These are phyloP conservation scores for Lachnellula subtilissima DNA, from an alignment of 2,329 filamentous ascomycete genomes.

Conservation along the genomic window DNA sequence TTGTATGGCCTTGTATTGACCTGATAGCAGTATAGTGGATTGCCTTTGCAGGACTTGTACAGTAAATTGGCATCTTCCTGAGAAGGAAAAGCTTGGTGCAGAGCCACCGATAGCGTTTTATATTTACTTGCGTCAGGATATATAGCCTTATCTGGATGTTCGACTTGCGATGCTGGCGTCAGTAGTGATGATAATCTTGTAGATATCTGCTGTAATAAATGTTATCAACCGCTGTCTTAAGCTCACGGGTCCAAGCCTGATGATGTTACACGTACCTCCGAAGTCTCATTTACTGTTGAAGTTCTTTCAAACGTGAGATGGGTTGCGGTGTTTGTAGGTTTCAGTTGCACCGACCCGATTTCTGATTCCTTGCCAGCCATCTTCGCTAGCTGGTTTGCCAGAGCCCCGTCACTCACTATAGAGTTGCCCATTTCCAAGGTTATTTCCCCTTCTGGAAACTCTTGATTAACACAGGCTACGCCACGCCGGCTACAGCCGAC, in stretches of 20 bases:
- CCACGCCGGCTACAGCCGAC: slow-evolving; percentile 40
- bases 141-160: background rate
- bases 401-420: slow-evolving; percentile 20
- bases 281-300: too few species aligned
- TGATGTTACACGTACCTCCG: too few species aligned
- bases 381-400: background rate
- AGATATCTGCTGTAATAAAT: background rate
- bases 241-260: too few species aligned
- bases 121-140: slow-evolving; percentile 8
- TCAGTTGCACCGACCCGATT: background rate
- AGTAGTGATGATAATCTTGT: background rate
- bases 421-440: slow-evolving; percentile 18
- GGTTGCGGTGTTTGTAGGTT: too few species aligned
- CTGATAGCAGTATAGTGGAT: slow-evolving; percentile 16
- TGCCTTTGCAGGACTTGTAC: slow-evolving; percentile 4
- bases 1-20: slow-evolving; percentile 23
- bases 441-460: slow-evolving; percentile 37
- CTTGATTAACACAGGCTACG: slow-evolving; percentile 44
- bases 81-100: slow-evolving; percentile 21
- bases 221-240: too few species aligned
- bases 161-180: background rate
- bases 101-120: slow-evolving; percentile 4
- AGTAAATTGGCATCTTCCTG: slow-evolving; percentile 16
- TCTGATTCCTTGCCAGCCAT: background rate
- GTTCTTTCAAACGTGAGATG: too few species aligned